Evolutionary conservation across 208 protist genomes (phyloP).

Genomic region (Trypanosoma mega): DNA sequence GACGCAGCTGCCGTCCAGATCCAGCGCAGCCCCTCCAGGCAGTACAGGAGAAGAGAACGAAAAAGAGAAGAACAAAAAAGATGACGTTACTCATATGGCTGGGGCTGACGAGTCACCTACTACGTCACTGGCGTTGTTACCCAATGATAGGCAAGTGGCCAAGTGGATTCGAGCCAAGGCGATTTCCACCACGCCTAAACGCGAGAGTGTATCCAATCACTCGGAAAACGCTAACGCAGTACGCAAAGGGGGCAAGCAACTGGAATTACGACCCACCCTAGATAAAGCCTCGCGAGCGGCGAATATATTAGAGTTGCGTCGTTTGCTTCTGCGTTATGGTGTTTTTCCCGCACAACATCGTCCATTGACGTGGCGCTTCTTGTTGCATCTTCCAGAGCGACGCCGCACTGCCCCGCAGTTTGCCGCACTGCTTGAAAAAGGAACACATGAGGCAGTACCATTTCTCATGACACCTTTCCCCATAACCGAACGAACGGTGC

Average conservation of each 20-base stretch:
- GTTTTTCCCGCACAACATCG: conserved; percentile 70
- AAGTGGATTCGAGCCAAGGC: conserved; percentile 27
- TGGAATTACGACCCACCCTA: conserved; percentile 23
- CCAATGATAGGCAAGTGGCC: conserved; percentile 8
- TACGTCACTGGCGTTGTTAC: conserved; percentile 8
- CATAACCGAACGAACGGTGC: conserved; percentile 29
- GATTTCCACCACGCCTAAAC: neutral
- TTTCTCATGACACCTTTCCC: conserved; percentile 67
- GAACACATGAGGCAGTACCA: conserved; percentile 45
- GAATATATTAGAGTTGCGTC: conserved; percentile 69
- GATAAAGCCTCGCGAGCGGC: conserved; percentile 32
- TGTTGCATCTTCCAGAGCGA: conserved; percentile 55
- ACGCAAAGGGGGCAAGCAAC: no score
- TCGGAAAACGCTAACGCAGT: neutral
- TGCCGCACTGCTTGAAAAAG: conserved; percentile 53
- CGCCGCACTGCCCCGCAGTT: conserved; percentile 60
- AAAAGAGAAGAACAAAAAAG: no score
- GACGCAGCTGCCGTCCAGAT: neutral
- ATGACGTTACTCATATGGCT: no score
- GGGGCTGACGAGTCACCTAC: conserved; percentile 4
- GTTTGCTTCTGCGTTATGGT: conserved; percentile 61
- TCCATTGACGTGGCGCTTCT: conserved; percentile 77
- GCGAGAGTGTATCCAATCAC: no score
- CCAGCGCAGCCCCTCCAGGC: neutral
- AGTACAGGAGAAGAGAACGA: no score